A percentile compares a stretch with the other conserved stretches of the same genome.
These are phyloP conservation scores for Trichoderma sp. DNA, from an alignment of 2,329 filamentous ascomycete genomes.

Conservation along the genomic window DNA sequence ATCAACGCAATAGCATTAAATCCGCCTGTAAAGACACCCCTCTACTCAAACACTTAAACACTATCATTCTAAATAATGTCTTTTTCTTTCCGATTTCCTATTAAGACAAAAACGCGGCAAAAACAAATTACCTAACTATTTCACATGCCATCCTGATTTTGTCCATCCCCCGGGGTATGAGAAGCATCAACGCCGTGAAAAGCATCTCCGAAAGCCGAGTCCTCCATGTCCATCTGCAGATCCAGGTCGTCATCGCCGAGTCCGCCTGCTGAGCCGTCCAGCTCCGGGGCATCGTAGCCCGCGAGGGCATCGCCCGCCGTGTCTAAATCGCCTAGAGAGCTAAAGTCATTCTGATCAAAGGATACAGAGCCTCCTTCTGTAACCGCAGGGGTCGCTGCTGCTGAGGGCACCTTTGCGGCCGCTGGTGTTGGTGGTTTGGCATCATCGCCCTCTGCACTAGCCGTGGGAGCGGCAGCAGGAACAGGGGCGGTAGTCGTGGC, in stretches of 20 bases:
- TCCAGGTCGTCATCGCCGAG: constrained; percentile 58
- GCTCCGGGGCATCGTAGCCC: constrained; percentile 60
- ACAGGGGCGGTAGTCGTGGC: background rate
- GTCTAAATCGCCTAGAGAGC: constrained; percentile 63
- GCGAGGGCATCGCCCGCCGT: constrained; percentile 70
- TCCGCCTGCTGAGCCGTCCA: constrained; percentile 44
- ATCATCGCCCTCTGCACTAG: constrained; percentile 21
- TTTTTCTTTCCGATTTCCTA: constrained; percentile 5
- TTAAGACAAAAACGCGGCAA: background rate
- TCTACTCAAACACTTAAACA: background rate
- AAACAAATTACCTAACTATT: background rate
- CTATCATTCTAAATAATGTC: background rate
- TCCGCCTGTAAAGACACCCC: background rate
- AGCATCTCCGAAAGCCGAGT: constrained; percentile 80
- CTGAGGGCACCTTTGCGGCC: constrained; percentile 41
- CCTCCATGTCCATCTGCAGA: constrained; percentile 67
- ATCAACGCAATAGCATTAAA: background rate
- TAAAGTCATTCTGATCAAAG: constrained; percentile 60
- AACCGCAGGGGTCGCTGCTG: constrained; percentile 44
- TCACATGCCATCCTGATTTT: constrained; percentile 36
- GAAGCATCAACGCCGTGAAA: constrained; percentile 62
- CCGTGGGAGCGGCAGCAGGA: constrained; percentile 1
- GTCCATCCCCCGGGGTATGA: constrained; percentile 37
- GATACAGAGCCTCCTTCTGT: constrained; percentile 44
- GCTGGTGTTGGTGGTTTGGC: constrained; percentile 23